Evolutionary conservation across 179 eudicot species (phyloP), one percentile per base, ranked within the genome.

Genomic region (Monotropa hypopitys): DNA sequence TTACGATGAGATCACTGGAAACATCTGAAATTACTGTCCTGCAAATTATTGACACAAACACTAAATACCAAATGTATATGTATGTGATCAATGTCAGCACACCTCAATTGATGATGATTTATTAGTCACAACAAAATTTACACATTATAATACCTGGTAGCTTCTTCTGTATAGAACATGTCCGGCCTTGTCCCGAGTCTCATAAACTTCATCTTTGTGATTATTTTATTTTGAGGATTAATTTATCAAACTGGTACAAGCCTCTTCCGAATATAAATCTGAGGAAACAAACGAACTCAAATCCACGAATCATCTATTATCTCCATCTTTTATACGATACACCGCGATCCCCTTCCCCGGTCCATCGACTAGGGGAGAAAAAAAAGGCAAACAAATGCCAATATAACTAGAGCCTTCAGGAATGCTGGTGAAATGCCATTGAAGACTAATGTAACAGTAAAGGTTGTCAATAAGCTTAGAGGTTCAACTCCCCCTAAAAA

Each of bases 171-270:
- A 77, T 87, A 83, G 83, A 88, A 88, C 68, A 83, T 84, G 80
- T 87, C 91, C 46, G 88, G 87, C 49, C 84, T 78, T 23, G 83
- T 85, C 54, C 91, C 89, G 33, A 88, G 86, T 87, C 81, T 88
- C 91, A 88, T 88, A 57, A 77, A 87, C 87, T 88, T 88, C 89
- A 88, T 88, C 66, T 74, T 81, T 54, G 15, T 45, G 72, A 45
- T 33, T 61, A 61, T 11, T 35, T 15, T 38, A 38, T 20, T 26
- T 61, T 32, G 35, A 0, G 4, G n/a, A 53, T 16, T 21, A 62
- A 5, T 45, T 43, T 32, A 13, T 20, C 1, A 7, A 47, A 9
- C 56, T 18, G 2, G n/a, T 53, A 59, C 53, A 74, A 40, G 54
- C 53, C 68, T 43, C 61, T 49, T 28, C 67, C 12, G 3, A 35